A percentile compares a stretch with the other conserved stretches of the same genome.
Conservation (phyloP, 2,329 filamentous ascomycete species). For the Calonectria naviculata region DNA sequence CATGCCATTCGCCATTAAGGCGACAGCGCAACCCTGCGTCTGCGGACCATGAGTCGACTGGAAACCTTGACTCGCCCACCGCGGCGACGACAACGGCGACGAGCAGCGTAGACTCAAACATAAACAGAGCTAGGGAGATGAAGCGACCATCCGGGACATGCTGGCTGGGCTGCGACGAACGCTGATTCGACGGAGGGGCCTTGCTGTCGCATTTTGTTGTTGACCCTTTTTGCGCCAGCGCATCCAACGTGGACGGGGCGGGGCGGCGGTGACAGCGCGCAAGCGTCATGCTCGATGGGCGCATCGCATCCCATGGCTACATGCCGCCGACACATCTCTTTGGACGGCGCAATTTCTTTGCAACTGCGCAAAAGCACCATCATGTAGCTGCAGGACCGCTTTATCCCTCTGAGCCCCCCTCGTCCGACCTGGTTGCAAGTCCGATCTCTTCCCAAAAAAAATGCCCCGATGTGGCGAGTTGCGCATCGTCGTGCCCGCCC, state of each 20-base stretch:
- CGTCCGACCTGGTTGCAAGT: slow-evolving; percentile 4
- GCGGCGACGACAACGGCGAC: slow-evolving; percentile 10
- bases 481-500: slow-evolving; percentile 29
- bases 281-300: slow-evolving; percentile 45
- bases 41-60: slow-evolving; percentile 11
- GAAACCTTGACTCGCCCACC: slow-evolving; percentile 25
- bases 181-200: slow-evolving; percentile 38
- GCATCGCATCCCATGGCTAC: slow-evolving; percentile 38
- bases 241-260: slow-evolving; percentile 42
- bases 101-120: slow-evolving; percentile 10
- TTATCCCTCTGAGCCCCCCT: not conserved
- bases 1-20: slow-evolving; percentile 33
- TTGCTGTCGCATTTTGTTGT: slow-evolving; percentile 43
- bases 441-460: slow-evolving; percentile 7
- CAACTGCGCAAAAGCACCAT: slow-evolving; percentile 19
- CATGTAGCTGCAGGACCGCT: not conserved
- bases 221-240: slow-evolving; percentile 40
- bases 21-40: slow-evolving; percentile 26
- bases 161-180: slow-evolving; percentile 38
- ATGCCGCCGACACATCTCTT: slow-evolving; percentile 31
- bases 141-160: slow-evolving; percentile 27
- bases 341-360: slow-evolving; percentile 29
- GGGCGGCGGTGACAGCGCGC: slow-evolving; percentile 42
- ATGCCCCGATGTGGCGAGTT: slow-evolving; percentile 21
- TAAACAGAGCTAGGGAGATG: slow-evolving; percentile 31